These are phyloP conservation scores for Eucalyptus cladocalyx DNA, from an alignment of 345 rosid genomes.

Conservation along the genomic window DNA sequence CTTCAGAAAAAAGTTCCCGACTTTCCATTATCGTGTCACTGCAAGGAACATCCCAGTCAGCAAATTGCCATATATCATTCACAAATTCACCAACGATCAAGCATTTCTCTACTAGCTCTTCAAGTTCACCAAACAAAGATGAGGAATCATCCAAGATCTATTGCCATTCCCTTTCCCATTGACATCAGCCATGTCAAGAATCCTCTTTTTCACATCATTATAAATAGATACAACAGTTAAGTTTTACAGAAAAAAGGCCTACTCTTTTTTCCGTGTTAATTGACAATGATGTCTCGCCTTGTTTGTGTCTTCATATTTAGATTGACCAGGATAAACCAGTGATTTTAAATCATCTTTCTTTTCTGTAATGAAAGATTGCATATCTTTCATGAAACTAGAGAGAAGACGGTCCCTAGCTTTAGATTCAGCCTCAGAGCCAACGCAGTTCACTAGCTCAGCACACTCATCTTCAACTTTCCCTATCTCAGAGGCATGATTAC, in stretches of 20 bases:
- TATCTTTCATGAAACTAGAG: conserved; percentile 52
- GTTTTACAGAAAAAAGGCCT: conserved; percentile 38
- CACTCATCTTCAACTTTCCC: conserved; percentile 50
- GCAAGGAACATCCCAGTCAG: conserved; percentile 21
- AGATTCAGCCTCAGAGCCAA: conserved; percentile 49
- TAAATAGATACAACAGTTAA: conserved; percentile 45
- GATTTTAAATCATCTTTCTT: conserved; percentile 33
- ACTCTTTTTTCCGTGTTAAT: conserved; percentile 41
- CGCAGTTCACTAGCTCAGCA: conserved; percentile 45
- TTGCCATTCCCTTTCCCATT: conserved; percentile 16
- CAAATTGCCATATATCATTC: conserved; percentile 32
- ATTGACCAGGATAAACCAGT: conserved; percentile 9
- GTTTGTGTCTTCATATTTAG: conserved; percentile 11
- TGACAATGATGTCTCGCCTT: conserved; percentile 14
- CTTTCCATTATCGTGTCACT: conserved; percentile 5
- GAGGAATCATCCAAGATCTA: conserved; percentile 21
- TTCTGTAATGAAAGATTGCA: conserved; percentile 44
- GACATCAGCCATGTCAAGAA: conserved; percentile 23
- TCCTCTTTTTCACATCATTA: conserved; percentile 35
- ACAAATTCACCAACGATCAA: conserved; percentile 39
- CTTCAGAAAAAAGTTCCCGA: conserved; percentile 21
- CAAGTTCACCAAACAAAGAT: conserved; percentile 37
- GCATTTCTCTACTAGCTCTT: conserved; percentile 79
- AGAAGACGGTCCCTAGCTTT: conserved; percentile 67
- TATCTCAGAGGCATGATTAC: conserved; percentile 46